Evolutionary conservation across 495 filamentous ascomycete species (phyloP).

Genomic region (Penicillium maclennaniae): DNA sequence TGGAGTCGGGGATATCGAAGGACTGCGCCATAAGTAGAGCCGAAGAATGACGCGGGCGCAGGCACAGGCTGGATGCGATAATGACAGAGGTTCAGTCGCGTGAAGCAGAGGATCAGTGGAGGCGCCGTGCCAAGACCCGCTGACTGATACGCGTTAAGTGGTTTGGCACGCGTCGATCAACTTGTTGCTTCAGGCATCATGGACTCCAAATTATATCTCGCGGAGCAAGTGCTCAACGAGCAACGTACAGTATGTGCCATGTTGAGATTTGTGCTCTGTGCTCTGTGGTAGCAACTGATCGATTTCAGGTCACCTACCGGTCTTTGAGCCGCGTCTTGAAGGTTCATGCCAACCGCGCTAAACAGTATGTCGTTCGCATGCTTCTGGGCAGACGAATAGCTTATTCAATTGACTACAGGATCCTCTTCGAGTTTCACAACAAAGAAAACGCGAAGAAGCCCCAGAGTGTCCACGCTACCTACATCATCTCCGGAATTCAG

Average conservation of each 20-base stretch:
- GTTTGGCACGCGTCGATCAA: constrained; percentile 37
- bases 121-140: constrained; percentile 38
- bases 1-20: constrained; percentile 74
- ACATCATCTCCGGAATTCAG: constrained; percentile 69
- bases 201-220: constrained; percentile 68
- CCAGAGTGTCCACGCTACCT: constrained; percentile 76
- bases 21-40: constrained; percentile 39
- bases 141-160: constrained; percentile 53
- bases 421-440: constrained; percentile 85
- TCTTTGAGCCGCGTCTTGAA: constrained; percentile 72
- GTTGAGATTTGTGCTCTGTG: not conserved
- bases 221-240: constrained; percentile 72
- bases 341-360: constrained; percentile 77
- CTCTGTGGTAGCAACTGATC: constrained; percentile 1
- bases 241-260: constrained; percentile 58
- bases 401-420: constrained; percentile 45
- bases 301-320: constrained; percentile 74
- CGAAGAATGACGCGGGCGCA: not conserved
- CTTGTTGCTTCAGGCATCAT: constrained; percentile 17
- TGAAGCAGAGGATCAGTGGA: constrained; percentile 11
- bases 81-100: not conserved
- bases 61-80: not conserved
- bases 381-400: not conserved
- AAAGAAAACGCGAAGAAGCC: constrained; percentile 75
- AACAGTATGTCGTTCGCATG: constrained; percentile 56